Evolutionary conservation across 495 filamentous ascomycete genomes (phyloP).

Genomic region (Xylaria palmicola): DNA sequence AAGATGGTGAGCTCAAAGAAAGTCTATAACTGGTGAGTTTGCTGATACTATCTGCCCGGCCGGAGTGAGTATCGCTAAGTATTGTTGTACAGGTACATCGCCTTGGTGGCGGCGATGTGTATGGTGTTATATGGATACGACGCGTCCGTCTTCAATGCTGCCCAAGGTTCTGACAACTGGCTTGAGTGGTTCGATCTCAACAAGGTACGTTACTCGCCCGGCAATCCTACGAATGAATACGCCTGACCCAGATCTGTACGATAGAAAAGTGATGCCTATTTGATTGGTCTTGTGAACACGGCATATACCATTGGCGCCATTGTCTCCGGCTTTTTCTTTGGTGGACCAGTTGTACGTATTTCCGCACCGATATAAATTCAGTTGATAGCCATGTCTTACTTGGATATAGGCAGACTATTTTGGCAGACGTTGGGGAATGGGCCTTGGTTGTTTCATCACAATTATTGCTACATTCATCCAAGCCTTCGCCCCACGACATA

Average conservation of each 20-base stretch:
- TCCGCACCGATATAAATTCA: background rate
- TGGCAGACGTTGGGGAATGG: constrained; percentile 61
- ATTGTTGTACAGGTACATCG: constrained; percentile 53
- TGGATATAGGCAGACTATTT: constrained; percentile 49
- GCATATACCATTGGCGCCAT: constrained; percentile 65
- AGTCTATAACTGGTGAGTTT: constrained; percentile 36
- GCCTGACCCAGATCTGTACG: background rate
- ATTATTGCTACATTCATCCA: constrained; percentile 64
- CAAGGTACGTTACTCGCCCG: constrained; percentile 30
- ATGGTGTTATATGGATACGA: constrained; percentile 70
- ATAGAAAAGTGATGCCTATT: constrained; percentile 35
- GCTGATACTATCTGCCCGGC: background rate
- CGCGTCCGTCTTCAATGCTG: constrained; percentile 64
- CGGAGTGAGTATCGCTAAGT: background rate
- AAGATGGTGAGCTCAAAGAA: constrained; percentile 34
- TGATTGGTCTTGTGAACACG: constrained; percentile 60
- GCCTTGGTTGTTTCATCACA: constrained; percentile 53
- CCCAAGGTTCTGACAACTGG: constrained; percentile 61
- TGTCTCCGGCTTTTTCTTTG: constrained; percentile 60
- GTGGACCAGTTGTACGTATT: constrained; percentile 45
- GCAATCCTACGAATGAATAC: background rate
- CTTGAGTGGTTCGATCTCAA: constrained; percentile 55
- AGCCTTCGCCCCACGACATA: constrained; percentile 53
- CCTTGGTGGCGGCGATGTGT: constrained; percentile 60
- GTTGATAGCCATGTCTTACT: background rate